Evolutionary conservation across 2,329 filamentous ascomycete species (phyloP).

Genomic region (Tolypocladium inflatum): DNA sequence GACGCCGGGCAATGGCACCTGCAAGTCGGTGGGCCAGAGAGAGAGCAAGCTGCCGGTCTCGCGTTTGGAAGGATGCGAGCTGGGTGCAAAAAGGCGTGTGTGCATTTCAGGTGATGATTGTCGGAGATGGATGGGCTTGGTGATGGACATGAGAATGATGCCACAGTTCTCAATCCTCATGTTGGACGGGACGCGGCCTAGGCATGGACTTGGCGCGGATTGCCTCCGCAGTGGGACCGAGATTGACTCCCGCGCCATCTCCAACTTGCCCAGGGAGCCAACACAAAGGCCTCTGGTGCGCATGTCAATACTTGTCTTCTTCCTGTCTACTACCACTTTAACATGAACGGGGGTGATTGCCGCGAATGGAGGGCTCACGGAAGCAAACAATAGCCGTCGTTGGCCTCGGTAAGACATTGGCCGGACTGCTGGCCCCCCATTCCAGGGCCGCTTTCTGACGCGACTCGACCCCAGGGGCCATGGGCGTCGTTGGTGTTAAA

Average conservation of each 20-base stretch:
- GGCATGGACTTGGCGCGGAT: neutral
- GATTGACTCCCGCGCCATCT: neutral
- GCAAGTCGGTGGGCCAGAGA: neutral
- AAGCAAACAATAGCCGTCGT: neutral
- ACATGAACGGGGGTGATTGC: neutral
- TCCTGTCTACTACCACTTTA: too few relatives aligned
- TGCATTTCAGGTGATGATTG: neutral
- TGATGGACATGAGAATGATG: neutral
- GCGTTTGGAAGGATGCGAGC: neutral
- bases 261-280: neutral
- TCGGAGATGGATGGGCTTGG: neutral
- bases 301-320: neutral
- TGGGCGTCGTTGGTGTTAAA: neutral
- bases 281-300: neutral
- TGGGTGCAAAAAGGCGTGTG: neutral
- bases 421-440: neutral
- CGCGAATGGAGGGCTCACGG: neutral
- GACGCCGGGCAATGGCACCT: neutral
- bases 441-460: neutral
- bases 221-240: neutral
- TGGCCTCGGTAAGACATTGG: neutral
- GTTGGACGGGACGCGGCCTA: neutral
- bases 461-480: neutral
- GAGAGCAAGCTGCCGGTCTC: neutral
- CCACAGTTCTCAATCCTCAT: neutral